A percentile compares a stretch with the other conserved stretches of the same genome.
Evolutionary conservation across 441 rosid species (phyloP).

Genomic region (Melastoma candidum): DNA sequence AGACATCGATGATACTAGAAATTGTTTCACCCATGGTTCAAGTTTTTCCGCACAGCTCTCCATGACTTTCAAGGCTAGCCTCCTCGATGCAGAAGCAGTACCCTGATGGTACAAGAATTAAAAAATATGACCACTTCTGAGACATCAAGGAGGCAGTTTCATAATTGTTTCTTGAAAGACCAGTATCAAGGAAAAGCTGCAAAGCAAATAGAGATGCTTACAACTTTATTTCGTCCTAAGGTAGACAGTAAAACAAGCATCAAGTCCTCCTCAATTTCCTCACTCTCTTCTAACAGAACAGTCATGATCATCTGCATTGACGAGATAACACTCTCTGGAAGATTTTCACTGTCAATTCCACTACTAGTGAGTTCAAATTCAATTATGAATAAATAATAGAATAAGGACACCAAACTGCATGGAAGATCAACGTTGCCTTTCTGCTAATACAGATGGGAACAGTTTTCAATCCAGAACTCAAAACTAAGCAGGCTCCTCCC

Average conservation of each 20-base stretch:
- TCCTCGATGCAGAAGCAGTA: conserved; percentile 58
- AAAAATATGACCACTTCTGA: conserved; percentile 17
- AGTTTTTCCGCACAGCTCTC: conserved; percentile 81
- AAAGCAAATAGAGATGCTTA: conserved; percentile 30
- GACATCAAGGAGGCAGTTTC: conserved; percentile 3
- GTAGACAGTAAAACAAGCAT: conserved; percentile 59
- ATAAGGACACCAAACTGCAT: too few relatives aligned
- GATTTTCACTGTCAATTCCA: conserved; percentile 65
- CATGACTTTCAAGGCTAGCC: conserved; percentile 89
- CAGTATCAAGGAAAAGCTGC: conserved; percentile 7
- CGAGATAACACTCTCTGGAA: conserved; percentile 74
- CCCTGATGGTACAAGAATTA: conserved; percentile 39
- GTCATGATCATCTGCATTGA: conserved; percentile 94
- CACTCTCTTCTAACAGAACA: conserved; percentile 91
- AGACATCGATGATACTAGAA: conserved; percentile 84
- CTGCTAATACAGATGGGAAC: too few relatives aligned
- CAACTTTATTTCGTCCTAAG: conserved; percentile 73
- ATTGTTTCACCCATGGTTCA: conserved; percentile 84
- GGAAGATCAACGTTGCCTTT: too few relatives aligned
- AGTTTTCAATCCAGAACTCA: too few relatives aligned
- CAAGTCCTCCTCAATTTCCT: conserved; percentile 82
- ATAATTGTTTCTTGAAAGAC: conserved; percentile 4
- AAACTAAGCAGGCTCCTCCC: too few relatives aligned
- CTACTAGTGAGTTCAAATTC: conserved; percentile 1
- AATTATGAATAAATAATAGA: not conserved